Base-by-base conservation (phyloP, 129 eudicot genomes). In the Tanacetum coccineum region DNA sequence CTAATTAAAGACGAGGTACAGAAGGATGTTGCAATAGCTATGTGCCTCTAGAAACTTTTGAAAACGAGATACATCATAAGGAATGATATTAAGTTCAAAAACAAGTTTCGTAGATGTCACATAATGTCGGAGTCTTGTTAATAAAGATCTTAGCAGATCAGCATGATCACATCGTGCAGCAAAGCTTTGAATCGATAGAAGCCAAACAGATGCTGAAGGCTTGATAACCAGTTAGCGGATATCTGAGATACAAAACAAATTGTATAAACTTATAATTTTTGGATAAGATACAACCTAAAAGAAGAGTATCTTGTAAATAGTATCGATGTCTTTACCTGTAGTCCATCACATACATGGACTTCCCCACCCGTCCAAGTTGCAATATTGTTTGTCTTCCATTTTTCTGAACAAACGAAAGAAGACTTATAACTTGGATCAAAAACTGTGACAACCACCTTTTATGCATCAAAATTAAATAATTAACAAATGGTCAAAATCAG, bases 141-240 rank as follows among this genome's bases (percentile, higher is more conserved):
- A 59, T 28, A 36, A 36, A 36, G 42, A 36, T 36, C 10, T 36
- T 36, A 1, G 22, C 51, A 36, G 18, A 26, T 26, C 66, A 25
- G 66, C 78, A 42, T 22, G 14, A 2, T 75, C 63, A 90, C 74
- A 94, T 79, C 25, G 97, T 84, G 85, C 99, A 94, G 78, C 99
- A 94, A 63, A 87, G 93, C 77, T 94, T 94, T 19, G 99, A 81
- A 73, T 89, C 99, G 40, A 94, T 87, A 44, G 99, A 84, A 67
- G 99, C 97, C 81, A 94, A 84, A 76, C 99, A 89, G 74, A 94
- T 84, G 85, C 92, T 84, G 74, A 94, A 94, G 7, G 99, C 97
- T 79, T 93, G 99, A 65, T 84, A 94, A 62, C 93, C 97, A 0
- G 93, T 89, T 80, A 94, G 63, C 28, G 99, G 99, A 70, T 86